Evolutionary conservation across 164 flowering plant species (phyloP).

Genomic region (Sedum album): DNA sequence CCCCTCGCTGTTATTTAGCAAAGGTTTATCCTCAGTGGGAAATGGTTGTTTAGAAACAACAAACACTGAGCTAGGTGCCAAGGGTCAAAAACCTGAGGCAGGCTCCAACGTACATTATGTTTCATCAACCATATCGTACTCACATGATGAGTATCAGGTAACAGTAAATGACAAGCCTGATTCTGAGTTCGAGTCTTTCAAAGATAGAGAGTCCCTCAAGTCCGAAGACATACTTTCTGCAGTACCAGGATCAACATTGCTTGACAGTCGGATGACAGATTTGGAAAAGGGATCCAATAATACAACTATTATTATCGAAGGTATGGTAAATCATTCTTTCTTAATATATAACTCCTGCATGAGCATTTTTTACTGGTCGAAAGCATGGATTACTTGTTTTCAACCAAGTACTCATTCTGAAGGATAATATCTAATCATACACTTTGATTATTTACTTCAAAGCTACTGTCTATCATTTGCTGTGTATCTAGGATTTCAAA

Average conservation of each 20-base stretch:
- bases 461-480: too few relatives aligned
- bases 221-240: constrained; percentile 5
- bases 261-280: not conserved
- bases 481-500: too few relatives aligned
- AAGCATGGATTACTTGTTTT: too few relatives aligned
- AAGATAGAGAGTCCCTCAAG: not conserved
- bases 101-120: not conserved
- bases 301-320: not conserved
- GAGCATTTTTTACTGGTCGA: too few relatives aligned
- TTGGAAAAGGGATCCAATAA: too few relatives aligned
- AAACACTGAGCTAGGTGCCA: not conserved
- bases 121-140: not conserved
- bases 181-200: not conserved
- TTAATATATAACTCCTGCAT: not conserved
- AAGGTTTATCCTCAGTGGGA: not conserved
- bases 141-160: not conserved
- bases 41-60: not conserved
- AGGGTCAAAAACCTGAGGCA: not conserved
- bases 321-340: not conserved
- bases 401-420: too few relatives aligned
- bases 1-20: not conserved
- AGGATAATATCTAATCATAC: too few relatives aligned
- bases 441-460: too few relatives aligned
- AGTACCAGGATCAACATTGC: not conserved
- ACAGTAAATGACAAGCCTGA: not conserved